Evolutionary conservation across 768 basidiomycete species (phyloP).

Genomic region (Collybia nuda): DNA sequence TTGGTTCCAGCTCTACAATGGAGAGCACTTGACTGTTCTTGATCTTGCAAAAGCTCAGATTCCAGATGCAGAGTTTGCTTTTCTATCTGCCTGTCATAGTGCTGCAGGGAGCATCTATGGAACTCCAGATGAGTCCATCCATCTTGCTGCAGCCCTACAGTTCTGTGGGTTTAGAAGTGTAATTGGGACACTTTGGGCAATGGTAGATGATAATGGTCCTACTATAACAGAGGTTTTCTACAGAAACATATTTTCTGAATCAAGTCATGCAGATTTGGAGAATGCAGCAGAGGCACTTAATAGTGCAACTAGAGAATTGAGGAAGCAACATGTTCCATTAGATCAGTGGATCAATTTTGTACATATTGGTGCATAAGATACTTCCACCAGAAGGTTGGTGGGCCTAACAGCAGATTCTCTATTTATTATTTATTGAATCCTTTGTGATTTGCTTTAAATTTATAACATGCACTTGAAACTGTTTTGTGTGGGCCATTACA

Average conservation of each 20-base stretch:
- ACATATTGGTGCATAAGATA: too few species aligned
- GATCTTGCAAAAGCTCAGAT: slow-evolving; percentile 5
- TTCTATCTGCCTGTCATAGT: slow-evolving; percentile 14
- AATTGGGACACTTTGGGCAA: slow-evolving; percentile 14
- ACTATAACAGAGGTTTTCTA: not conserved
- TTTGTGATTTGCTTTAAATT: too few species aligned
- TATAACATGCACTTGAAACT: too few species aligned
- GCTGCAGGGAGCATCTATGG: slow-evolving; percentile 5
- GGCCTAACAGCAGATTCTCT: too few species aligned
- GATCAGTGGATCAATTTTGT: too few species aligned
- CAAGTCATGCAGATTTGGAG: too few species aligned
- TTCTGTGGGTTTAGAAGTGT: slow-evolving; percentile 22
- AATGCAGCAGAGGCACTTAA: too few species aligned
- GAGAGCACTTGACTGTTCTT: slow-evolving; percentile 1
- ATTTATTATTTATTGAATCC: too few species aligned
- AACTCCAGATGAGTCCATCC: slow-evolving; percentile 25
- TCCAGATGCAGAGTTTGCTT: slow-evolving; percentile 13
- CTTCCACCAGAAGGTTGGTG: too few species aligned
- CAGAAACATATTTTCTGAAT: not conserved
- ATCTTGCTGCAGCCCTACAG: slow-evolving; percentile 29
- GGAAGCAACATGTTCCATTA: too few species aligned
- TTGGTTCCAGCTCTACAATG: slow-evolving; percentile 11
- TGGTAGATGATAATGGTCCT: not conserved
- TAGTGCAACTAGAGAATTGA: too few species aligned
- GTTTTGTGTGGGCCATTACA: too few species aligned